Percentiles rank a stretch among this genome's conserved stretches.
These are phyloP conservation scores for Lichtheimia ramosa DNA, from an alignment of 371 early-diverging fungal species.

Conservation along the genomic window DNA sequence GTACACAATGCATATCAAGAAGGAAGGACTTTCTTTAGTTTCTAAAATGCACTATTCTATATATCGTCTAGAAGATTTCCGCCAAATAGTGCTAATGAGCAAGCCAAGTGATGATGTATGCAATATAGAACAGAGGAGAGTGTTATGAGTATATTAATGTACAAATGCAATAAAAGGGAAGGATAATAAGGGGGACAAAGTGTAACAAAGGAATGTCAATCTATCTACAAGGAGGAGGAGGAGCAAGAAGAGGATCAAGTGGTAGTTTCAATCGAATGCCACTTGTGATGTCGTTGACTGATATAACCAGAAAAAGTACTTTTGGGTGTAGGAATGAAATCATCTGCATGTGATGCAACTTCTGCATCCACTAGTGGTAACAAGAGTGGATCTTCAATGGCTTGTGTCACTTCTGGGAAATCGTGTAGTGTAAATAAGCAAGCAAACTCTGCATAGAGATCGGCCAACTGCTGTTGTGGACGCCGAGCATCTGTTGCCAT, in stretches of 20 bases:
- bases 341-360: conserved; percentile 36
- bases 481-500: conserved; percentile 42
- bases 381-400: neutral
- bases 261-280: neutral
- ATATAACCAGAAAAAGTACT: conserved; percentile 51
- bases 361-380: conserved; percentile 52
- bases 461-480: conserved; percentile 21
- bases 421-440: conserved; percentile 45
- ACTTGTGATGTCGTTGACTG: conserved; percentile 19
- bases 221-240: neutral
- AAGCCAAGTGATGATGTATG: too few relatives aligned
- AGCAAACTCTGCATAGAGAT: conserved; percentile 30
- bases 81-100: too few relatives aligned
- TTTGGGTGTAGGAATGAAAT: conserved; percentile 43
- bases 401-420: conserved; percentile 14
- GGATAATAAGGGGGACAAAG: neutral
- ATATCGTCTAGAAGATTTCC: too few relatives aligned
- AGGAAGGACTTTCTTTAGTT: too few relatives aligned
- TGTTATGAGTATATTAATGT: neutral
- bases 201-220: neutral
- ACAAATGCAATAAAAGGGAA: too few relatives aligned
- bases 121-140: too few relatives aligned
- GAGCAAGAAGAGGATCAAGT: neutral
- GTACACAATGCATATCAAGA: too few relatives aligned
- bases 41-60: too few relatives aligned